Conservation (phyloP, 1,139 yeast genomes). For the Magnusiomyces sp. region DNA sequence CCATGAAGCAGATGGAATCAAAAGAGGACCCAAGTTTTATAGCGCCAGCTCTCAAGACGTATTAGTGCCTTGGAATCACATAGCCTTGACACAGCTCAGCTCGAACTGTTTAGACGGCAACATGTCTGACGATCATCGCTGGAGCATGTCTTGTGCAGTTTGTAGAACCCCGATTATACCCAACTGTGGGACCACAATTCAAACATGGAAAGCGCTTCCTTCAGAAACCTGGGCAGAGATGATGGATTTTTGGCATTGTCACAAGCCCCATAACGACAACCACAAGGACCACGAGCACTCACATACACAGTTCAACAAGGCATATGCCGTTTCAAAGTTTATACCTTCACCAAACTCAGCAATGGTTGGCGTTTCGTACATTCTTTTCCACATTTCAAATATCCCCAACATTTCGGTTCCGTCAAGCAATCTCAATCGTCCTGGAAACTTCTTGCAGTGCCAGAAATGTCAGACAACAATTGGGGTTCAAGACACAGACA, state of each 20-base stretch:
- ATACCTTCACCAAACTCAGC: slow-evolving; percentile 40
- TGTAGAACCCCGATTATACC: no score
- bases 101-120: no score
- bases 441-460: slow-evolving; percentile 5
- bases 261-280: slow-evolving; percentile 54
- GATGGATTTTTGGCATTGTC: slow-evolving; percentile 99
- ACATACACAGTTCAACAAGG: slow-evolving; percentile 18
- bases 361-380: slow-evolving; percentile 52
- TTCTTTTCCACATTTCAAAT: slow-evolving; percentile 34
- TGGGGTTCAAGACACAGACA: slow-evolving; percentile 33
- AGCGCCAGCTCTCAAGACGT: no score
- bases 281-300: slow-evolving; percentile 11
- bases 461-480: slow-evolving; percentile 28
- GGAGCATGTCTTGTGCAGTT: no score
- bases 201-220: slow-evolving; percentile 55
- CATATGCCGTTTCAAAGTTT: slow-evolving; percentile 31
- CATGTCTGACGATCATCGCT: no score
- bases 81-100: no score
- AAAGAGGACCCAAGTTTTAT: background rate
- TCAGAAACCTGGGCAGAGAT: slow-evolving; percentile 90
- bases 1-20: slow-evolving; percentile 2
- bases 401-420: background rate
- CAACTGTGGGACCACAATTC: no score
- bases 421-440: background rate
- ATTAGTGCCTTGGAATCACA: no score